Conservation (phyloP, 2,329 filamentous ascomycete genomes). For the Cladosporium sp. region DNA sequence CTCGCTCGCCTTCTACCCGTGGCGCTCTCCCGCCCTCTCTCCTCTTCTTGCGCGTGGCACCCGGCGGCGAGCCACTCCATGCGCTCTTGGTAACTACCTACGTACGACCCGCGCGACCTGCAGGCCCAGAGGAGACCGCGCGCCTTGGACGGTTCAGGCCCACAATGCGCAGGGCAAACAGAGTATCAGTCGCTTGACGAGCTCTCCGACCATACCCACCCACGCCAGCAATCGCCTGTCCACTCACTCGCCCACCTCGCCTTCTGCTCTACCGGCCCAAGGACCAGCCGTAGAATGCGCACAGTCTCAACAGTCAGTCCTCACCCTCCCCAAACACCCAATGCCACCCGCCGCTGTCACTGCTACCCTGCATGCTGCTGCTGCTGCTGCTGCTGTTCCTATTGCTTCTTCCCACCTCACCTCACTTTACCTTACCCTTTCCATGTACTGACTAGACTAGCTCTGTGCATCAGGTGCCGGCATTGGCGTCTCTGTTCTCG, state of each 20-base stretch:
- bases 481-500: slow-evolving; percentile 60
- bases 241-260: background rate
- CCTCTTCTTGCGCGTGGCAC: slow-evolving; percentile 4
- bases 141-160: slow-evolving; percentile 16
- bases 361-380: slow-evolving; percentile 1
- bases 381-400: background rate
- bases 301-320: slow-evolving; percentile 23
- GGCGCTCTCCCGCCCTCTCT: background rate
- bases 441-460: slow-evolving; percentile 37
- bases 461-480: slow-evolving; percentile 63
- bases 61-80: slow-evolving; percentile 7
- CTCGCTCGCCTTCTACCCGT: background rate
- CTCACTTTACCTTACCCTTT: background rate
- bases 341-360: background rate
- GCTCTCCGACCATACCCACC: slow-evolving; percentile 1
- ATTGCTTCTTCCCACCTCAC: background rate
- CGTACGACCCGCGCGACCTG: background rate
- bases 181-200: slow-evolving; percentile 12
- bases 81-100: background rate
- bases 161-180: slow-evolving; percentile 19
- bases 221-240: background rate
- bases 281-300: slow-evolving; percentile 23
- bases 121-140: slow-evolving; percentile 17
- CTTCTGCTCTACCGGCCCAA: slow-evolving; percentile 1
- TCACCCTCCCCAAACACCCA: background rate